Evolutionary conservation across 768 basidiomycete species (phyloP), one percentile per base, ranked within the genome.

Genomic region (Cystobasidium tubakii): DNA sequence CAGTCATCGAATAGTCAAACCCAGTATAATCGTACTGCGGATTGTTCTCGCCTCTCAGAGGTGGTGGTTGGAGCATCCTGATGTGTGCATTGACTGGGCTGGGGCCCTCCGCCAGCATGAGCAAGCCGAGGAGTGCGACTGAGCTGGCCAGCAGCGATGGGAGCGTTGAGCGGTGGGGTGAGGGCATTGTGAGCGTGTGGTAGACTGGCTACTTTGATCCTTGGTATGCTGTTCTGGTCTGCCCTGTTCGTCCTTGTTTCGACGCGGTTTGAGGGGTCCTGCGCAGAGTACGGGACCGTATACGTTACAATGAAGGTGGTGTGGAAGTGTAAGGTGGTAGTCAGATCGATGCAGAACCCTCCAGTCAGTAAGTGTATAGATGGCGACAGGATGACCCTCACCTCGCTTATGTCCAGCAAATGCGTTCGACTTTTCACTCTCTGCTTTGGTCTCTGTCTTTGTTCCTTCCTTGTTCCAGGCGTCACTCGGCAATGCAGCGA

Each of bases 21-120:
- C 39, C 23, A 31, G 50, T 15, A 1, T 33, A 55, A 12, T 55
- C 19, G 29, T 36, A 71, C n/a, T 33, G 39, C 3, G 23, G 21
- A n/a, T 36, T 46, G 54, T 36, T 36, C 29, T 39, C n/a, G 29
- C 50, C 53, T 33, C 69, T 53, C 34, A 71, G 29, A 23, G 69
- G 69, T 25, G 69, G 54, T 10, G 69, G 69, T 2, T 31, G 6
- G 23, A 19, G 10, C 25, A 71, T 9, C 13, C 21, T 34, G 27
- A 71, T 71, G 55, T 71, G 69, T 21, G 53, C 69, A 34, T 46
- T 23, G 55, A 71, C 69, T 60, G 33, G 29, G 57, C 57, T 60
- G 4, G 57, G 57, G 6, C 57, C 57, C 21, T 60, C 10, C 4
- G 46, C 46, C 10, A 50, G 46, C 46, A 50, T 50, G 46, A 50